Base-by-base conservation (phyloP, 1,139 yeast species). In the Eremothecium gossypii region DNA sequence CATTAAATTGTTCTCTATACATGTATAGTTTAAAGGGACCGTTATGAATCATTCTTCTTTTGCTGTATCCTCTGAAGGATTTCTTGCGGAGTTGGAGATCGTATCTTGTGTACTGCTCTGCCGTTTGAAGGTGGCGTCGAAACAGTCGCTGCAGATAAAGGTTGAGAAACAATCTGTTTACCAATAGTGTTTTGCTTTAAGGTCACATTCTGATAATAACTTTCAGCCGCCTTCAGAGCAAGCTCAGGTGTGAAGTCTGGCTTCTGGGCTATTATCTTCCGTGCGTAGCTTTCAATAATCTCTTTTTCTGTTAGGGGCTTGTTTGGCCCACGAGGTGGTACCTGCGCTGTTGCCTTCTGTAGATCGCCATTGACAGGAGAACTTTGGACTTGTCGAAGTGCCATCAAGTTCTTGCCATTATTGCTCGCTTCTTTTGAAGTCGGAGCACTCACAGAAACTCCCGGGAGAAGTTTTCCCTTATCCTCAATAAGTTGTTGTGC, bases 71-170 rank as follows among this genome's bases (percentile, higher is more conserved):
- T 44, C 55, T 54, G 57, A 36, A 61, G 47, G 45, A 58, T 53
- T 49, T 64, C 63, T 45, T 57, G 55, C 31, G 67, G 57, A 12
- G 61, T 55, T 13, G 63, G 63, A 12, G 63, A 59, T 28, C 49
- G 48, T 7, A 53, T 44, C 35, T 46, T 47, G 9, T 39, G 41
- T 17, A 30, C 41, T 37, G 31, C 13, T 6, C 23, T 17, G 7
- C 32, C 37, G 7, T 23, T 34, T 11, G 35, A 14, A 32, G 35
- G n/a, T n/a, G 35, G n/a, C n/a, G 35, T 32, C 3, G 37, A 17
- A 34, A 29, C 11, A 10, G 37, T 9, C 5, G 29, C 14, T 17
- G 37, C 37, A 5, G 37, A 20, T 12, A 10, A 11, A 20, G 37
- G 27, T 23, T 34, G 37, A 9, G 37, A 17, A 10, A 23, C 37